Conservation (phyloP, 2,329 filamentous ascomycete genomes). For the Emericellopsis atlantica region DNA sequence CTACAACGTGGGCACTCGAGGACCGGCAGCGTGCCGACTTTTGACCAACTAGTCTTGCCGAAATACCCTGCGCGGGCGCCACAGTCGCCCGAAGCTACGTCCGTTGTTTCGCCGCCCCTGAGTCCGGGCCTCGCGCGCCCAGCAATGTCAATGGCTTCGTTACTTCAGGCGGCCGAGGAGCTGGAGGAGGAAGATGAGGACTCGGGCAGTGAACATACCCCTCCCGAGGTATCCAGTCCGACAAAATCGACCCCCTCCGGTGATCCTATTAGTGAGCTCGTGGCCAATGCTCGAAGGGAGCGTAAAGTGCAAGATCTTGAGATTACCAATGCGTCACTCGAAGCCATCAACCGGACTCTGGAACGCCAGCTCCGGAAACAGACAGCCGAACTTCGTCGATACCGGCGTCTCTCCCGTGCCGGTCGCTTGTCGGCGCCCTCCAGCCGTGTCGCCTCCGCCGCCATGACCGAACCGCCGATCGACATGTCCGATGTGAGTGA, state of each 20-base stretch:
- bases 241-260: slow-evolving; percentile 40
- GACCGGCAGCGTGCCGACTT: slow-evolving; percentile 21
- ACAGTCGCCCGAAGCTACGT: slow-evolving; percentile 12
- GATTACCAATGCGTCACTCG: slow-evolving; percentile 88
- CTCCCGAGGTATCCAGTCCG: slow-evolving; percentile 37
- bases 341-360: slow-evolving; percentile 88
- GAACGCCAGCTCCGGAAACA: slow-evolving; percentile 89
- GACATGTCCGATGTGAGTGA: slow-evolving; percentile 40
- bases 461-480: slow-evolving; percentile 25
- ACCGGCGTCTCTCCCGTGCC: slow-evolving; percentile 70
- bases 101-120: slow-evolving; percentile 17
- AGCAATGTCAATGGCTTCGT: slow-evolving; percentile 38
- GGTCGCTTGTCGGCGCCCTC: slow-evolving; percentile 43
- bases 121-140: slow-evolving; percentile 16
- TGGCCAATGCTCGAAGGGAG: slow-evolving; percentile 80
- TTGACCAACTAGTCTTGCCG: slow-evolving; percentile 22
- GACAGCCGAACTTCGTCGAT: slow-evolving; percentile 75
- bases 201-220: slow-evolving; percentile 11
- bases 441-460: slow-evolving; percentile 29
- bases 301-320: slow-evolving; percentile 92
- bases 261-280: slow-evolving; percentile 60
- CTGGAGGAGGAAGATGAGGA: slow-evolving; percentile 19
- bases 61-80: slow-evolving; percentile 7
- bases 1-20: slow-evolving; percentile 24
- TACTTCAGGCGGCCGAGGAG: slow-evolving; percentile 43